A percentile compares a stretch with the other conserved stretches of the same genome.
These are phyloP conservation scores for Ascochyta lentis DNA, from an alignment of 2,329 filamentous ascomycete species.

Conservation along the genomic window DNA sequence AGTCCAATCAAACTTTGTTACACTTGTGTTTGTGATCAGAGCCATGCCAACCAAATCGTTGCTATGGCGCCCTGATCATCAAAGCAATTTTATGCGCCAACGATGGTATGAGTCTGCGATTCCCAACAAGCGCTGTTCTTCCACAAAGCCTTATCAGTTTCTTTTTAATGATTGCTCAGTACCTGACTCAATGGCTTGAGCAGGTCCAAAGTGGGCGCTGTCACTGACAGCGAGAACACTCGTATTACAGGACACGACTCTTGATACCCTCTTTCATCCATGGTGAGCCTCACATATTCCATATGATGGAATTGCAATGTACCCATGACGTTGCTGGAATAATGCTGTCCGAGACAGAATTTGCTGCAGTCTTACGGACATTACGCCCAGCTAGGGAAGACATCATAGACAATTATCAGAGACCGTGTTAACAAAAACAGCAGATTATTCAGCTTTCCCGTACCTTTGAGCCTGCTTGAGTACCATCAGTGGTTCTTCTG, in stretches of 20 bases:
- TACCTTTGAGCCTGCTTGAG: too few relatives aligned
- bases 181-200: not conserved
- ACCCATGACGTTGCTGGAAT: too few relatives aligned
- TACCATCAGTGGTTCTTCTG: too few relatives aligned
- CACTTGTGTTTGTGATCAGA: not conserved
- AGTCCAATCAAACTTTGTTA: not conserved
- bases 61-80: not conserved
- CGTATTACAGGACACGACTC: not conserved
- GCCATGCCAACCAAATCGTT: not conserved
- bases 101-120: not conserved
- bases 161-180: not conserved
- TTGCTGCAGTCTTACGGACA: too few relatives aligned
- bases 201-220: not conserved
- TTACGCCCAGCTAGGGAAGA: too few relatives aligned
- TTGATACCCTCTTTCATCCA: not conserved
- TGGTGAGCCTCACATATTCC: too few relatives aligned
- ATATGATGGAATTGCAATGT: too few relatives aligned
- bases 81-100: not conserved
- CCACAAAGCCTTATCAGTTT: not conserved
- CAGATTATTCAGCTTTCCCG: too few relatives aligned
- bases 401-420: not conserved
- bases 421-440: not conserved
- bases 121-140: not conserved
- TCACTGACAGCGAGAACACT: not conserved
- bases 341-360: too few relatives aligned